Evolutionary conservation across 2,329 filamentous ascomycete genomes (phyloP), one percentile per base, ranked within the genome.

Genomic region (Trichoderma afroharzianum): DNA sequence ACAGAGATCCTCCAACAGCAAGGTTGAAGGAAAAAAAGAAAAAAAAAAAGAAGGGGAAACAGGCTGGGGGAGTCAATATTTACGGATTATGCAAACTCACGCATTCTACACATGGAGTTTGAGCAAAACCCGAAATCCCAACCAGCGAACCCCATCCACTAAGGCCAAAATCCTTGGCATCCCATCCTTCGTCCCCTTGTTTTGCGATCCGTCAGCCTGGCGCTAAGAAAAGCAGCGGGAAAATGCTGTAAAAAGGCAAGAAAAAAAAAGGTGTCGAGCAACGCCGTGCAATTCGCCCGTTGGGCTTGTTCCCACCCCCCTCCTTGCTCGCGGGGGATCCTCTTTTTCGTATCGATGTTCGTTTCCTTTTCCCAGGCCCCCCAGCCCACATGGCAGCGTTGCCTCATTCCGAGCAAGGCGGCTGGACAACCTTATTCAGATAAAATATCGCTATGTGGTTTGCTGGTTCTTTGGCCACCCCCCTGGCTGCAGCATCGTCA

Each of bases 51-150:
- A n/a, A 18, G 8, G 24, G 47, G 47, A 15, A n/a, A n/a, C 18
- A 15, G 36, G 14, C 32, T n/a, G 32, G 36, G 39, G 39, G 39
- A 15, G 8, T 18, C 47, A 26, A 68, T 68, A 68, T 68, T 30
- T 68, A 59, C 55, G 64, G 53, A 58, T 21, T 36, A 64, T 68
- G 63, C 50, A 33, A 24, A 28, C 57, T 33, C 55, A 26, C 30
- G 18, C 39, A 43, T 43, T 32, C 26, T 7, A 68, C 12, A 36
- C 55, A 69, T 69, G 67, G 67, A 58, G 67, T 69, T 69, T 28
- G 59, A 30, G 36, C 15, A 21, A 53, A 69, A 21, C 67, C 67
- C 67, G 57, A 69, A 69, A n/a, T 69, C 67, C 67, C 67, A 59
- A 26, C 30, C 26, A 59, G 64, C 53, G 21, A 59, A 26, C 33